Evolutionary conservation across 768 basidiomycete species (phyloP).

Genomic region (Suillus plorans): DNA sequence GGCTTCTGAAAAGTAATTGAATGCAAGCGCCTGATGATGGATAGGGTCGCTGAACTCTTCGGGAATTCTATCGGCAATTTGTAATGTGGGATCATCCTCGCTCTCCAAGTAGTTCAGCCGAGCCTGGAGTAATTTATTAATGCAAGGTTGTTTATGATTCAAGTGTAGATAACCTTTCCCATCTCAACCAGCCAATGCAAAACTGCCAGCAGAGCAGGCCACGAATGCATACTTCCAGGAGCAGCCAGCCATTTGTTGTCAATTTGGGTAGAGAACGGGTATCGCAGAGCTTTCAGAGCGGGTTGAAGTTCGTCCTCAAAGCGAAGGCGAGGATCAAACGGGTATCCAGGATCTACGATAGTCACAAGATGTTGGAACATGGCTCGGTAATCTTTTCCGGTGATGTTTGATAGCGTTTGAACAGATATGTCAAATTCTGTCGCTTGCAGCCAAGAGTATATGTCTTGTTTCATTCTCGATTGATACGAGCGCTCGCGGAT

Average conservation of each 20-base stretch:
- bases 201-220: slow-evolving; percentile 86
- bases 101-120: slow-evolving; percentile 53
- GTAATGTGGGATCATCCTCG: slow-evolving; percentile 61
- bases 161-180: slow-evolving; percentile 61
- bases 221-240: slow-evolving; percentile 88
- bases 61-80: slow-evolving; percentile 57
- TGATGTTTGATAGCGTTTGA: slow-evolving; percentile 72
- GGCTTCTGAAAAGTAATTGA: slow-evolving; percentile 67
- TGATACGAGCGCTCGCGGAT: slow-evolving; percentile 77
- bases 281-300: slow-evolving; percentile 71
- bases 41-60: slow-evolving; percentile 75
- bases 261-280: slow-evolving; percentile 77
- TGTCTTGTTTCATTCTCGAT: slow-evolving; percentile 72
- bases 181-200: slow-evolving; percentile 91
- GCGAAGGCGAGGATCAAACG: slow-evolving; percentile 51
- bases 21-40: slow-evolving; percentile 77
- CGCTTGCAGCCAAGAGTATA: slow-evolving; percentile 64
- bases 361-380: slow-evolving; percentile 80
- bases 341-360: slow-evolving; percentile 69
- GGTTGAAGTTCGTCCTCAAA: slow-evolving; percentile 84
- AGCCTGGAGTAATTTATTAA: slow-evolving; percentile 22
- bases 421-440: slow-evolving; percentile 68
- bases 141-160: background rate
- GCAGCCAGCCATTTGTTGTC: slow-evolving; percentile 87
- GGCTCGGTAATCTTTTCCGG: slow-evolving; percentile 80